Conservation (phyloP, 192 early-diverging fungal genomes). For the Coemansia sp. region DNA sequence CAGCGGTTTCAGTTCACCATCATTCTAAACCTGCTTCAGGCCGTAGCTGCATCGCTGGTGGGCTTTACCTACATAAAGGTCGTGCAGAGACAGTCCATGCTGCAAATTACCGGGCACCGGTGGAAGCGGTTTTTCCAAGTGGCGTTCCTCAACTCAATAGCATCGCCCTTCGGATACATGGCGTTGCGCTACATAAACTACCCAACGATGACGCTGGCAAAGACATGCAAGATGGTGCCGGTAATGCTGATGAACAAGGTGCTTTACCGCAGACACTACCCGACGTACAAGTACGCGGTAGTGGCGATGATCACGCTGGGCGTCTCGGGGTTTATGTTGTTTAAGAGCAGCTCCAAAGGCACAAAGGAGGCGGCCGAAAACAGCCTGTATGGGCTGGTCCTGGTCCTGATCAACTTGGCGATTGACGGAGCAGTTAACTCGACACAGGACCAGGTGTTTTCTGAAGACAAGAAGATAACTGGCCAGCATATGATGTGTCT, state of each 20-base stretch:
- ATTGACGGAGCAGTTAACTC: constrained; percentile 96
- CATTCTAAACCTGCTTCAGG: constrained; percentile 86
- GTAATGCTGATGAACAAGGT: constrained; percentile 95
- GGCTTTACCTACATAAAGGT: constrained; percentile 73
- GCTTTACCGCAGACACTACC: constrained; percentile 83
- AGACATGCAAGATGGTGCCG: constrained; percentile 95
- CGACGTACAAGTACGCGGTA: constrained; percentile 82
- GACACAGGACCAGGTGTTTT: constrained; percentile 93
- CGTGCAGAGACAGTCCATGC: constrained; percentile 48
- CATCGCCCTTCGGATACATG: constrained; percentile 91
- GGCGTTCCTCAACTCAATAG: constrained; percentile 69
- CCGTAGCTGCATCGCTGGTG: constrained; percentile 70
- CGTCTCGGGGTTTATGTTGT: constrained; percentile 91
- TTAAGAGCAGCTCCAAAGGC: constrained; percentile 54
- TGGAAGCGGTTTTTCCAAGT: constrained; percentile 71
- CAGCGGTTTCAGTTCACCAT: constrained; percentile 85
- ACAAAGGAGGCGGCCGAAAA: constrained; percentile 45
- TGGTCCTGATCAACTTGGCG: constrained; percentile 80
- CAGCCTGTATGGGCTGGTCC: constrained; percentile 75
- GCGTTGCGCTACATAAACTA: constrained; percentile 94
- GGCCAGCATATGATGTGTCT: constrained; percentile 97
- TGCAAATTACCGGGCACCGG: constrained; percentile 43
- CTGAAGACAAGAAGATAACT: constrained; percentile 64
- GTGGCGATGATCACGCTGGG: constrained; percentile 87
- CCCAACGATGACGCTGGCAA: constrained; percentile 94